A percentile compares a stretch with the other conserved stretches of the same genome.
phyloP scores from a whole-genome alignment of 2,329 filamentous ascomycete species.

The Phialophora expanda region DNA sequence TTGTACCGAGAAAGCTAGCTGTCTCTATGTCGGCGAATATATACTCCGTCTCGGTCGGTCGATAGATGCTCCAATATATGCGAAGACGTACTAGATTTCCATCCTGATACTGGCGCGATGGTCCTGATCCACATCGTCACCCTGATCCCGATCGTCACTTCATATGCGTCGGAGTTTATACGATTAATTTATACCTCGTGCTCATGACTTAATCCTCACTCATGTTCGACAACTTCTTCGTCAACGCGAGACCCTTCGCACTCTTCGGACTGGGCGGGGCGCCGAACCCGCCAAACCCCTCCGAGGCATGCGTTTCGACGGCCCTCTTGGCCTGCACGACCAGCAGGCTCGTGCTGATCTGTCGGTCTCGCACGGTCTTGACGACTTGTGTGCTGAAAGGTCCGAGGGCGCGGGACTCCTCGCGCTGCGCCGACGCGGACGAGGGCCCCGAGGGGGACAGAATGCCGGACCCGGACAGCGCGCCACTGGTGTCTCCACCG shows the following conservation, averaged over 20 bases:
- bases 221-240: conserved; percentile 20
- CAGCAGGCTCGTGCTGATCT: conserved; percentile 69
- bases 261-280: conserved; percentile 3
- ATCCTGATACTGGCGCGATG: too few species aligned
- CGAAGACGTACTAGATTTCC: too few species aligned
- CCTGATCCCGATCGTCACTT: too few species aligned
- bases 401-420: conserved; percentile 47
- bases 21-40: too few species aligned
- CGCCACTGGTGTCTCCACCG: background rate
- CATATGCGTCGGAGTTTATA: too few species aligned
- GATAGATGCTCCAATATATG: too few species aligned
- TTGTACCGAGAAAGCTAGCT: too few species aligned
- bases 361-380: conserved; percentile 60
- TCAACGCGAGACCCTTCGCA: conserved; percentile 14
- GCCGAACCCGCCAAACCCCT: conserved; percentile 15
- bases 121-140: too few species aligned
- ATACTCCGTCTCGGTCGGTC: too few species aligned
- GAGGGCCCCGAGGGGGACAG: background rate
- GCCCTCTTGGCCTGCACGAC: conserved; percentile 67
- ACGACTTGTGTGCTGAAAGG: conserved; percentile 66
- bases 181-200: too few species aligned
- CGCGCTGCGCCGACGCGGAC: conserved; percentile 10
- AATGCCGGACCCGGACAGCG: conserved; percentile 7
- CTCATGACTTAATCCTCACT: conserved; percentile 17
- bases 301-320: background rate